Percentiles rank a stretch among this genome's conserved stretches.
phyloP scores from a whole-genome alignment of 768 basidiomycete genomes.

The Exidia glandulosa region DNA sequence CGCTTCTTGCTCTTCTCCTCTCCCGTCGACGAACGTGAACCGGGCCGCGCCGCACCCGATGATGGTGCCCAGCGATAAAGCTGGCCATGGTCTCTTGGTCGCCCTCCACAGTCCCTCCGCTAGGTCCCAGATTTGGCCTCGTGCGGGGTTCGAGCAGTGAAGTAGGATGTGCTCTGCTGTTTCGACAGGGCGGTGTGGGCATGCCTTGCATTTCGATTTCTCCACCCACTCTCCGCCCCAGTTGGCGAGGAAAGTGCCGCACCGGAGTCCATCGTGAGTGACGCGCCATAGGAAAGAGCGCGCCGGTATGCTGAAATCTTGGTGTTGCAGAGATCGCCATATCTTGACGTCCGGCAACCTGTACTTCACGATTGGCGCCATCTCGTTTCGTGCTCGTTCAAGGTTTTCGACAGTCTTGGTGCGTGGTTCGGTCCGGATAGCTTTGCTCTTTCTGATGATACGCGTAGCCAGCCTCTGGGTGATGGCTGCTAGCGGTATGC shows the following conservation, averaged over 20 bases:
- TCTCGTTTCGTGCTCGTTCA: conserved; percentile 14
- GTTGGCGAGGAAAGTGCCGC: not conserved
- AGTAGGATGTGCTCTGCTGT: not conserved
- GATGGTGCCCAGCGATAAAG: not conserved
- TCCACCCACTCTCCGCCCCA: conserved; percentile 10
- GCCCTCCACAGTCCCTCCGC: not conserved
- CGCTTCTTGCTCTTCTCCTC: not conserved
- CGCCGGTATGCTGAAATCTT: conserved; percentile 26
- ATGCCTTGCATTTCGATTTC: conserved; percentile 5
- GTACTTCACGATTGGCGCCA: conserved; percentile 23
- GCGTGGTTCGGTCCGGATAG: not conserved
- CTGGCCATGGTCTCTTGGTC: not conserved
- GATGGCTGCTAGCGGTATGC: not conserved
- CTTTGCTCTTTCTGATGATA: not conserved
- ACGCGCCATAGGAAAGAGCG: conserved; percentile 23
- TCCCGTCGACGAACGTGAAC: not conserved
- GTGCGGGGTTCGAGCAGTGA: not conserved
- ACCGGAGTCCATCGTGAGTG: conserved; percentile 20
- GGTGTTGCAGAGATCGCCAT: not conserved
- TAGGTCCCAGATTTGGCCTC: not conserved
- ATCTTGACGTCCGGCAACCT: conserved; percentile 9
- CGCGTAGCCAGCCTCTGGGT: not conserved
- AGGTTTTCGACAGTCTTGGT: not conserved
- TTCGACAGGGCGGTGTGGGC: not conserved
- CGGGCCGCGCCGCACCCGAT: not conserved